These are phyloP conservation scores for Persicaria tinctoria DNA, from an alignment of 148 eudicot species.

Conservation along the genomic window DNA sequence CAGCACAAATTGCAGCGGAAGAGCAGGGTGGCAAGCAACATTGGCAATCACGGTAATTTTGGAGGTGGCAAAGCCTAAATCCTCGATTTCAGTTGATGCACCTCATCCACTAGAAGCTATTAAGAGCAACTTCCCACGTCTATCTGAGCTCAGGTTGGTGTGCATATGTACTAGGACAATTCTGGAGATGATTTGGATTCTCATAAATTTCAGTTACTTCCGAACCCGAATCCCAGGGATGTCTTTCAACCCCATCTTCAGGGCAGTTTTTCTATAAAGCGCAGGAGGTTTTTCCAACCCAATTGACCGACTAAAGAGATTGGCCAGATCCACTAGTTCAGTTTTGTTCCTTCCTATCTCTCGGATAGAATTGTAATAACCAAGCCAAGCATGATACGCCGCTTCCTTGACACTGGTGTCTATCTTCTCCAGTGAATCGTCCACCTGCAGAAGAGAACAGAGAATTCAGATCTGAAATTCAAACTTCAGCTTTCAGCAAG, in stretches of 20 bases:
- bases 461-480: background rate
- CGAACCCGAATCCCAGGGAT: conserved; percentile 78
- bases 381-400: conserved; percentile 96
- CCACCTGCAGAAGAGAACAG: conserved; percentile 44
- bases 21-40: background rate
- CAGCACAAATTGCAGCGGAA: background rate
- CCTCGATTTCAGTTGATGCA: background rate
- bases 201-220: conserved; percentile 26
- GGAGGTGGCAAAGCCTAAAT: too few relatives aligned
- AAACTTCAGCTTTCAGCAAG: background rate
- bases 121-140: background rate
- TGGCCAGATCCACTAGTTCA: conserved; percentile 68
- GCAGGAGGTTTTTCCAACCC: conserved; percentile 76
- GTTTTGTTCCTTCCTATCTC: conserved; percentile 87
- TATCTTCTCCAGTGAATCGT: conserved; percentile 54
- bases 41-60: background rate
- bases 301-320: conserved; percentile 56
- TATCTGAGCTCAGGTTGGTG: background rate
- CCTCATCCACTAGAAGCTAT: background rate
- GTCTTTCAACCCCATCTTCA: conserved; percentile 86
- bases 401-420: conserved; percentile 76
- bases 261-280: conserved; percentile 65
- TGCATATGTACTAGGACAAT: background rate
- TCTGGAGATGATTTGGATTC: background rate
- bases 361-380: conserved; percentile 72